These are phyloP conservation scores for Rhytidiadelphus loreus DNA, from an alignment of 225 moss, liverwort and hornwort species.

Conservation along the genomic window DNA sequence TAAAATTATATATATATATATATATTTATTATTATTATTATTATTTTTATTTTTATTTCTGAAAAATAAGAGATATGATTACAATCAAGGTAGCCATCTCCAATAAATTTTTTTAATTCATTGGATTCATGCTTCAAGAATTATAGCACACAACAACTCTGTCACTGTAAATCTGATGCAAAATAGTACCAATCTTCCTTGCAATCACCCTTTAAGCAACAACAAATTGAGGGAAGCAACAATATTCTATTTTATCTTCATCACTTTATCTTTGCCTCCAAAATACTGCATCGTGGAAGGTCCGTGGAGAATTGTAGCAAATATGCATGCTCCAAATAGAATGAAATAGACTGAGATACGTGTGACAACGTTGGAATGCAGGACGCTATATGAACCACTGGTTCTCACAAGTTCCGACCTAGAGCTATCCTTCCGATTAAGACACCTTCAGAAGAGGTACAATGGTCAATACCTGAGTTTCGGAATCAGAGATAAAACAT, in stretches of 20 bases:
- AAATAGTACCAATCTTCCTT: too few relatives aligned
- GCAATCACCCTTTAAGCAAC: background rate
- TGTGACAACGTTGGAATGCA: background rate
- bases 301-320: background rate
- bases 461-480: constrained; percentile 17
- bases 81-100: too few relatives aligned
- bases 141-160: too few relatives aligned
- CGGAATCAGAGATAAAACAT: background rate
- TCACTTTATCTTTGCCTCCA: background rate
- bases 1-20: too few relatives aligned
- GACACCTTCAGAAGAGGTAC: too few relatives aligned
- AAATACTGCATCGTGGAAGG: background rate
- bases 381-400: background rate
- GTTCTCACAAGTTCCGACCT: background rate
- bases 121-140: too few relatives aligned
- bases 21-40: too few relatives aligned
- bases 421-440: background rate
- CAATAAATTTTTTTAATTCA: too few relatives aligned
- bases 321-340: background rate
- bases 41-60: too few relatives aligned
- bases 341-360: background rate
- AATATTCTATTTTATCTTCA: background rate
- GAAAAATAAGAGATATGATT: too few relatives aligned
- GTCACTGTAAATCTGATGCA: too few relatives aligned
- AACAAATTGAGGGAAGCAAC: background rate